Evolutionary conservation across 768 basidiomycete genomes (phyloP), one percentile per base, ranked within the genome.

Genomic region (Trametes cingulata): DNA sequence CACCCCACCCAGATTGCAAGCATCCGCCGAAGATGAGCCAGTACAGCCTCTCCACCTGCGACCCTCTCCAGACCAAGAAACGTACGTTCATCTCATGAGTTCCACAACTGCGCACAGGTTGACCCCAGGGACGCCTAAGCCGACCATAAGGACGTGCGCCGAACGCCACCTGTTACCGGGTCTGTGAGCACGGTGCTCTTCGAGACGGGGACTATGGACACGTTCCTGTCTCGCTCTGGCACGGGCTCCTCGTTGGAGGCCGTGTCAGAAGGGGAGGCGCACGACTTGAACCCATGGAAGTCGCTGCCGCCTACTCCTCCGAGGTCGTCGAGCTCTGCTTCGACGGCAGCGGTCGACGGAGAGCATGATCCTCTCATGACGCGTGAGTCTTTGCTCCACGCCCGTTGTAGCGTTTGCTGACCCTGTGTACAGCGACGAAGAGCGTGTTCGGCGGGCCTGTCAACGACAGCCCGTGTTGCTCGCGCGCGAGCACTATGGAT

Each of bases 21-120:
- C 25, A 15, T 29, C 17, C 40, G 6, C 8, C 19, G 7, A 41
- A 17, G 17, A 59, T 59, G 58, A 59, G 58, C 45, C 58, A 59
- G 25, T 59, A 59, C 36, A 59, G 58, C 27, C 58, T 59, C 10
- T 37, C 58, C 13, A 59, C 58, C 9, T 59, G 58, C 29, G 51
- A 59, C 37, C 58, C 58, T 13, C 15, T 52, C 2, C 14, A 36
- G 43, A 8, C 10, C 2, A 14, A 9, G 35, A 46, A 27, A 41
- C 45, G 51, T 47, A 17, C 7, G 35, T 47, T 35, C 5, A 19
- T 13, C 35, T 33, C 20, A 10, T 24, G 9, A 19, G 20, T 2
- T 35, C 14, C 35, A 33, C 35, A 12, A 22, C 19, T 13, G 1
- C n/a, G 19, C 15, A 33, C 6, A 20, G 13, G 6, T 25, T 46